phyloP scores from a whole-genome alignment of 306 rosid genomes.

The Sicyos edulis region DNA sequence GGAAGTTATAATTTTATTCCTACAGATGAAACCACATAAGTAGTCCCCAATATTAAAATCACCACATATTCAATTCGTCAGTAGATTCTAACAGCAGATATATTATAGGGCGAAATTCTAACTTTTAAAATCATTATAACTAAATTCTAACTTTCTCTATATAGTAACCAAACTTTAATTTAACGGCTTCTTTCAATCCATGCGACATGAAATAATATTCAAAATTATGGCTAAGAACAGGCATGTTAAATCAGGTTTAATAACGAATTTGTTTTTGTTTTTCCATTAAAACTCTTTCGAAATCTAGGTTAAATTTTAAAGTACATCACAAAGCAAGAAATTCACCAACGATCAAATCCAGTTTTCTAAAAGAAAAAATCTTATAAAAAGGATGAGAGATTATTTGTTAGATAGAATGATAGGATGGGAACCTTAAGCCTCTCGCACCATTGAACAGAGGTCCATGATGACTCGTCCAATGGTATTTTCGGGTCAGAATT shows the following conservation, averaged over 20 bases:
- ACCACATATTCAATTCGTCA: no score
- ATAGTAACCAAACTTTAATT: no score
- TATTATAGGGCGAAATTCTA: no score
- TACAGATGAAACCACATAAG: no score
- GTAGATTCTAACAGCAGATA: no score
- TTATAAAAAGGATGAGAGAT: not conserved
- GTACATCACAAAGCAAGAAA: not conserved
- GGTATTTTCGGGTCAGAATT: slow-evolving; percentile 46
- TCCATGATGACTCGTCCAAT: slow-evolving; percentile 72
- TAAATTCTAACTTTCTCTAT: no score
- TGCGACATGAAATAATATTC: not conserved
- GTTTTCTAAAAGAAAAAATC: not conserved
- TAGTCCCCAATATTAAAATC: no score
- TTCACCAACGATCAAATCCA: no score
- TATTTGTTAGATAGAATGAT: not conserved
- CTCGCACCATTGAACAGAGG: slow-evolving; percentile 51
- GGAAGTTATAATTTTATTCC: no score
- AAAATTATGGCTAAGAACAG: not conserved
- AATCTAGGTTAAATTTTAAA: not conserved
- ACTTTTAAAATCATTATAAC: no score
- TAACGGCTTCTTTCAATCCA: not conserved
- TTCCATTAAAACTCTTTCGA: not conserved
- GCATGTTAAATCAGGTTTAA: no score
- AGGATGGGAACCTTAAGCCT: slow-evolving; percentile 41
- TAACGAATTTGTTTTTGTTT: not conserved